Conservation (phyloP, 768 basidiomycete genomes). For the Filobasidium wieringae region DNA sequence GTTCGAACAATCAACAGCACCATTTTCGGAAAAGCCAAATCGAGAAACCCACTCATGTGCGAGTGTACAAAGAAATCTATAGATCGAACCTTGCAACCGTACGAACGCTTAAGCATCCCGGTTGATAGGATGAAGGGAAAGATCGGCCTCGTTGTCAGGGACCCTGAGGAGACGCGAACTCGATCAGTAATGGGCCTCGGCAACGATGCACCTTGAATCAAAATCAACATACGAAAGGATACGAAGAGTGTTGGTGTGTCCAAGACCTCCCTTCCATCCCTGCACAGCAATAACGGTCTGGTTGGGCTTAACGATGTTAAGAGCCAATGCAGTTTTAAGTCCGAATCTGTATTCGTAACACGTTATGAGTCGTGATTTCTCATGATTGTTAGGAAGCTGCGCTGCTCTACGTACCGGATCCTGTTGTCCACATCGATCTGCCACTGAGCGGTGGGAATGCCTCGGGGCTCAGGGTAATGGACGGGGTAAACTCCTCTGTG, state of each 20-base stretch:
- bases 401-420: conserved; percentile 44
- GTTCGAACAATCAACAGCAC: too few species aligned
- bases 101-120: conserved; percentile 10
- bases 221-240: conserved; percentile 23
- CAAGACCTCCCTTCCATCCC: conserved; percentile 98
- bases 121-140: conserved; percentile 36
- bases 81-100: not conserved
- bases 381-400: too few species aligned
- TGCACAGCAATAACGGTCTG: conserved; percentile 88
- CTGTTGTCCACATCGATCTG: conserved; percentile 67
- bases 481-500: conserved; percentile 95
- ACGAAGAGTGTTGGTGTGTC: conserved; percentile 49
- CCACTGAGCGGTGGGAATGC: conserved; percentile 79
- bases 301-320: conserved; percentile 79
- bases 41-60: too few species aligned
- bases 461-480: conserved; percentile 91
- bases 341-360: conserved; percentile 60
- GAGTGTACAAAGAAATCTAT: conserved; percentile 13
- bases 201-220: not conserved
- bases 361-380: too few species aligned
- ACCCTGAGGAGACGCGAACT: conserved; percentile 15
- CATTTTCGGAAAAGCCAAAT: too few species aligned
- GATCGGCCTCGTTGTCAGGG: conserved; percentile 35
- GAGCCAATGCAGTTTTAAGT: conserved; percentile 62
- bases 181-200: not conserved